Evolutionary conservation across 805 yeast genomes (phyloP).

Genomic region (Lipomyces starkeyi): DNA sequence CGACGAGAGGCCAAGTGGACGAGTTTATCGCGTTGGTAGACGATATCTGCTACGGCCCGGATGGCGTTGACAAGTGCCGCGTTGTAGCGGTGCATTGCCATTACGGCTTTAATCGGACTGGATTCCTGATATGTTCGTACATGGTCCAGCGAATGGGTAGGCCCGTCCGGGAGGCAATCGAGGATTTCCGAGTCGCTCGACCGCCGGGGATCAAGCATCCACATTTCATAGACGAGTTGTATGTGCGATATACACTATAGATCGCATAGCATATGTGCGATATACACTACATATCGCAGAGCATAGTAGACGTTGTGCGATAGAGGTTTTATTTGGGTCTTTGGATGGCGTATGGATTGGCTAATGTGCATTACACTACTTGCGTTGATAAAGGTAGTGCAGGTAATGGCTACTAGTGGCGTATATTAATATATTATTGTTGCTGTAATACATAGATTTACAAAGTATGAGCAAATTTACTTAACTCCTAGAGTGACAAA

Average conservation of each 20-base stretch:
- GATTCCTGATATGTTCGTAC: constrained; percentile 72
- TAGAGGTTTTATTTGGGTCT: background rate
- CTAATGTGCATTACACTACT: background rate
- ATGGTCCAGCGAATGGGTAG: constrained; percentile 65
- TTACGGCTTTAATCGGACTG: constrained; percentile 81
- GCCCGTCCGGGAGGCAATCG: constrained; percentile 66
- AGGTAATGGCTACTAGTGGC: background rate
- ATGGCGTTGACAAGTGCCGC: constrained; percentile 20
- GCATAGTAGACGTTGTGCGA: background rate
- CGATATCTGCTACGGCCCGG: constrained; percentile 46
- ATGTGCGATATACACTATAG: constrained; percentile 57
- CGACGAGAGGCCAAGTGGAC: constrained; percentile 64
- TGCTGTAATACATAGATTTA: background rate
- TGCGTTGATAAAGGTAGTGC: no score
- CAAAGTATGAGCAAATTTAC: background rate
- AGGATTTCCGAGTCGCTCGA: constrained; percentile 61
- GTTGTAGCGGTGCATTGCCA: constrained; percentile 76
- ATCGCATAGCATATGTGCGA: constrained; percentile 53
- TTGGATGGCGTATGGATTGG: background rate
- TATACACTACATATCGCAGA: constrained; percentile 46
- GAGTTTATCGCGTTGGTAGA: constrained; percentile 62
- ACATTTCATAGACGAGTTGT: constrained; percentile 74
- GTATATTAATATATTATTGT: background rate
- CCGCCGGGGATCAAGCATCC: constrained; percentile 78
- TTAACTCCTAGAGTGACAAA: background rate